These are phyloP conservation scores for Pichia paraexigua DNA, from an alignment of 805 yeast species.

Conservation along the genomic window DNA sequence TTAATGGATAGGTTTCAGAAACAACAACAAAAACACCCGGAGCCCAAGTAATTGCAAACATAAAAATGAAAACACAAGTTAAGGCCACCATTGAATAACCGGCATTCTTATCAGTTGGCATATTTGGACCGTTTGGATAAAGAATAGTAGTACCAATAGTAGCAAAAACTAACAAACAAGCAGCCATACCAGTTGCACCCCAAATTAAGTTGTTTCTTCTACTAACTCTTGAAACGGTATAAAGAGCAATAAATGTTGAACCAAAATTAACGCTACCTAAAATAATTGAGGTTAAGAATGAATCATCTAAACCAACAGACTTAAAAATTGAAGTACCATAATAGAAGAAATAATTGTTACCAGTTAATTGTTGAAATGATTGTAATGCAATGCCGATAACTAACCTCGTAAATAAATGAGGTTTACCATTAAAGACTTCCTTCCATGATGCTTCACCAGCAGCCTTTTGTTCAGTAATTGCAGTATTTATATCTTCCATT, in stretches of 20 bases:
- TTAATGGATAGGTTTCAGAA: constrained; percentile 60
- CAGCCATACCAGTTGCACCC: constrained; percentile 46
- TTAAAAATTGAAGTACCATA: constrained; percentile 54
- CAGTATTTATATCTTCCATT: constrained; percentile 44
- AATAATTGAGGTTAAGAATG: constrained; percentile 48
- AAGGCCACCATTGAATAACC: constrained; percentile 57
- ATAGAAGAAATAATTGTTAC: constrained; percentile 58
- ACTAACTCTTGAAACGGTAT: constrained; percentile 44
- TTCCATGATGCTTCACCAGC: constrained; percentile 61
- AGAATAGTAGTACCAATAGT: constrained; percentile 49
- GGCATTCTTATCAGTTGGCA: constrained; percentile 37
- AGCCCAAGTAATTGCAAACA: constrained; percentile 68
- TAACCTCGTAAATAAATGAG: constrained; percentile 46
- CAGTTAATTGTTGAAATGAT: constrained; percentile 52
- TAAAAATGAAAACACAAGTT: constrained; percentile 55
- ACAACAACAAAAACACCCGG: constrained; percentile 62
- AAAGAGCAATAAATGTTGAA: constrained; percentile 45
- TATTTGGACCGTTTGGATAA: constrained; percentile 32
- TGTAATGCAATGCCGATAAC: constrained; percentile 50
- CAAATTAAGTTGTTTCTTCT: constrained; percentile 41
- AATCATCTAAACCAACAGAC: constrained; percentile 47
- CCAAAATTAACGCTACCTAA: constrained; percentile 48
- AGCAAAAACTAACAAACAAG: constrained; percentile 51
- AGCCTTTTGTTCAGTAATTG: constrained; percentile 47
- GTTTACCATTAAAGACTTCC: constrained; percentile 52